A percentile compares a stretch with the other conserved stretches of the same genome.
Evolutionary conservation across 768 basidiomycete species (phyloP).

Genomic region (Pisolithus orientalis): DNA sequence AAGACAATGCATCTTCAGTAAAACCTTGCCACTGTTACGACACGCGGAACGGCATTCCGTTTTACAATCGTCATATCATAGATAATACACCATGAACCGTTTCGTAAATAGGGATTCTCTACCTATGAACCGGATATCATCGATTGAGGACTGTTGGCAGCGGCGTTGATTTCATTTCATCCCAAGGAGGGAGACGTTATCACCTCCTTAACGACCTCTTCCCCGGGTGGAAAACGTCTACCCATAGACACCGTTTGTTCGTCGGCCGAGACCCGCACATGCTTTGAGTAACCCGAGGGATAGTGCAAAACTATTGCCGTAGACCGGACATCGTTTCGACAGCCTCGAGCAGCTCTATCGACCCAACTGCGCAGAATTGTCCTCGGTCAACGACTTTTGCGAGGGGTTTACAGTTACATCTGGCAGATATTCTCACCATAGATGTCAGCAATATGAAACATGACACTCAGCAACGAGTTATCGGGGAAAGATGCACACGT

Average conservation of each 20-base stretch:
- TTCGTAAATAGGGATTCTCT: not conserved
- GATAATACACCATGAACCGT: not conserved
- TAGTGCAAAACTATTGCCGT: slow-evolving; percentile 54
- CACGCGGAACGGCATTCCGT: slow-evolving; percentile 7
- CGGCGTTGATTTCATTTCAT: slow-evolving; percentile 5
- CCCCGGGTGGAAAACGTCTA: too few species aligned
- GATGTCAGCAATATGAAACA: slow-evolving; percentile 77
- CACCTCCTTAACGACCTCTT: slow-evolving; percentile 16
- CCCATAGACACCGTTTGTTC: too few species aligned
- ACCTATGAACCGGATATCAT: not conserved
- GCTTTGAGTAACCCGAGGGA: too few species aligned
- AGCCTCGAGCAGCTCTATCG: slow-evolving; percentile 56
- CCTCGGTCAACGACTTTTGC: slow-evolving; percentile 23
- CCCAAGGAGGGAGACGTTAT: slow-evolving; percentile 19
- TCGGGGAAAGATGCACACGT: slow-evolving; percentile 5
- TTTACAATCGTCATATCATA: slow-evolving; percentile 20
- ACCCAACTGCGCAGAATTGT: slow-evolving; percentile 54
- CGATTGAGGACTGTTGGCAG: not conserved
- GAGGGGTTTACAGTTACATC: slow-evolving; percentile 72
- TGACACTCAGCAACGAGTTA: slow-evolving; percentile 77
- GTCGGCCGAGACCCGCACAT: too few species aligned
- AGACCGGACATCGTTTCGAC: slow-evolving; percentile 63
- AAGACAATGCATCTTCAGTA: slow-evolving; percentile 12
- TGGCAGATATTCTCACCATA: slow-evolving; percentile 70
- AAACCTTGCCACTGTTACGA: not conserved